phyloP scores from a whole-genome alignment of 202 grass and related monocot genomes.

The Eragrostis tef region DNA sequence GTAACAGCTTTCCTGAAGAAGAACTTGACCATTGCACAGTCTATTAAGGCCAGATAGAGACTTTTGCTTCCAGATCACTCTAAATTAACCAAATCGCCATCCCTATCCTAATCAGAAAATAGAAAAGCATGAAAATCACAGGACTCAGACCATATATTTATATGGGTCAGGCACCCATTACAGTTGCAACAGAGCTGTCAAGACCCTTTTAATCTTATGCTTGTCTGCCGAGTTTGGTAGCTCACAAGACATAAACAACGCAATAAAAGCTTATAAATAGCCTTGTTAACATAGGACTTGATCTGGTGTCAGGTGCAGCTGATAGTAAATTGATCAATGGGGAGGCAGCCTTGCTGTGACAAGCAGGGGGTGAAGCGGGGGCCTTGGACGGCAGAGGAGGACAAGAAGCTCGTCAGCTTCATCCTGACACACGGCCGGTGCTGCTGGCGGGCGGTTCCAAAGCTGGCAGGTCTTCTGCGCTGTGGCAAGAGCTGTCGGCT shows the following conservation, averaged over 20 bases:
- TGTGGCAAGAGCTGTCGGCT: slow-evolving; percentile 89
- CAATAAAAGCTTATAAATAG: slow-evolving; percentile 32
- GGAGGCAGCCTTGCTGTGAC: slow-evolving; percentile 86
- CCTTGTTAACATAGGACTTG: slow-evolving; percentile 12
- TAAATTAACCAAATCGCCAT: slow-evolving; percentile 32
- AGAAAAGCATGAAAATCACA: slow-evolving; percentile 37
- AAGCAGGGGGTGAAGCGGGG: slow-evolving; percentile 84
- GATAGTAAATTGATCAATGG: slow-evolving; percentile 56
- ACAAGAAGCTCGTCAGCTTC: slow-evolving; percentile 87
- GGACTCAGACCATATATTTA: slow-evolving; percentile 26
- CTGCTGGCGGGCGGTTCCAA: slow-evolving; percentile 88
- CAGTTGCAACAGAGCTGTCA: slow-evolving; percentile 62
- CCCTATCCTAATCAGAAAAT: slow-evolving; percentile 26
- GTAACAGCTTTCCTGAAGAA: slow-evolving; percentile 20
- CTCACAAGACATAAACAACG: slow-evolving; percentile 36
- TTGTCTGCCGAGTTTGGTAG: slow-evolving; percentile 53
- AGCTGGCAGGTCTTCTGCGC: slow-evolving; percentile 68
- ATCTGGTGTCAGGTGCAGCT: slow-evolving; percentile 38
- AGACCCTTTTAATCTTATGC: slow-evolving; percentile 37
- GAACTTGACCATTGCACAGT: neutral
- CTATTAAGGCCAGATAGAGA: slow-evolving; percentile 11
- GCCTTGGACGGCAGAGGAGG: slow-evolving; percentile 86
- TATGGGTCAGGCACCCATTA: slow-evolving; percentile 38
- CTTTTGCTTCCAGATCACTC: slow-evolving; percentile 47
- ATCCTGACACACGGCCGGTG: slow-evolving; percentile 72